A percentile compares a stretch with the other conserved stretches of the same genome.
Evolutionary conservation across 2,329 filamentous ascomycete genomes (phyloP).

Genomic region (Tolypocladium pustulatum): DNA sequence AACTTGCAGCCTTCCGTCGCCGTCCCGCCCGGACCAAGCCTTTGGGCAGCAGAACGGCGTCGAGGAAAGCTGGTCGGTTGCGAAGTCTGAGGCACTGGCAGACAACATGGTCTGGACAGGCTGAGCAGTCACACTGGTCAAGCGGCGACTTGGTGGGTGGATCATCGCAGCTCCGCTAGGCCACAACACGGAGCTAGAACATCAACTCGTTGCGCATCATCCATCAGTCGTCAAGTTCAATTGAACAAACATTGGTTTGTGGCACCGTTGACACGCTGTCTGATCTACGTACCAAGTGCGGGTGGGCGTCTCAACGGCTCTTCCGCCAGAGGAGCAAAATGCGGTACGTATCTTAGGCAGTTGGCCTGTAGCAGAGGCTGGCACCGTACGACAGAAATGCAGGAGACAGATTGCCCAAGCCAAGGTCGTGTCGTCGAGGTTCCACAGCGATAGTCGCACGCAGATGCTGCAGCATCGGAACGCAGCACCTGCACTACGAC

Average conservation of each 20-base stretch:
- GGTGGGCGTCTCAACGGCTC: background rate
- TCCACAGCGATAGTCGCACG: background rate
- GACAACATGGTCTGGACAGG: background rate
- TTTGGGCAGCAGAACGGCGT: background rate
- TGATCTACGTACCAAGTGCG: background rate
- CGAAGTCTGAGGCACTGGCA: background rate
- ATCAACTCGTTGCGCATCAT: background rate
- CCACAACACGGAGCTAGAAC: too few relatives aligned
- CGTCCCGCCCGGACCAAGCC: background rate
- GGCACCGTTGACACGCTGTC: background rate
- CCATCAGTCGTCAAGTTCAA: background rate
- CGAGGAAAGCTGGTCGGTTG: background rate
- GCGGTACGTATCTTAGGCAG: background rate
- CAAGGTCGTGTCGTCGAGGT: background rate
- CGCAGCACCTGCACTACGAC: background rate
- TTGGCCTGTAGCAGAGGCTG: background rate
- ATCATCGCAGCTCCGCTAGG: background rate
- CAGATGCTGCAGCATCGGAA: background rate
- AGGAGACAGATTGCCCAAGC: background rate
- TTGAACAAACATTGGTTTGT: background rate
- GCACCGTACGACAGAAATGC: background rate
- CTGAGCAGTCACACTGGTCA: background rate
- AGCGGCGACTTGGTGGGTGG: background rate
- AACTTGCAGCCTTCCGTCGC: background rate
- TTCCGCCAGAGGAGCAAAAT: background rate